These are phyloP conservation scores for Cladophialophora chaetospira DNA, from an alignment of 2,329 filamentous ascomycete species.

Conservation along the genomic window DNA sequence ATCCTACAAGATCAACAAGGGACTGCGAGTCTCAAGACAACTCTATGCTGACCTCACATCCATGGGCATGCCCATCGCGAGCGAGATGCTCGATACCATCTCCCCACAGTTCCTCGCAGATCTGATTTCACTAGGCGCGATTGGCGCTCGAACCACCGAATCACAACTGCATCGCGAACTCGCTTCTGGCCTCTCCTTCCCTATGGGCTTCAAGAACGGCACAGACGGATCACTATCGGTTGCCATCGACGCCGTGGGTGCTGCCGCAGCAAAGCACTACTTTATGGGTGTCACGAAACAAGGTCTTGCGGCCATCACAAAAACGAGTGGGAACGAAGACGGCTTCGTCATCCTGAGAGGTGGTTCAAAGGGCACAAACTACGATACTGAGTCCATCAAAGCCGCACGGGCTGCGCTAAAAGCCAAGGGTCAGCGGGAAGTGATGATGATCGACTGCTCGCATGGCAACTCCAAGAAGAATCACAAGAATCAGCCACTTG, in stretches of 20 bases:
- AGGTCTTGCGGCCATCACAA: slow-evolving; percentile 90
- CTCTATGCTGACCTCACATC: slow-evolving; percentile 90
- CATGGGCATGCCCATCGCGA: slow-evolving; percentile 93
- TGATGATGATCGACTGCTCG: slow-evolving; percentile 97
- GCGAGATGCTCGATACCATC: slow-evolving; percentile 97
- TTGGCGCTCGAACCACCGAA: slow-evolving; percentile 96
- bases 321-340: slow-evolving; percentile 92
- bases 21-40: slow-evolving; percentile 79
- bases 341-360: slow-evolving; percentile 96
- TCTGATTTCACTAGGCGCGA: slow-evolving; percentile 83
- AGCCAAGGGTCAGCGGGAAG: slow-evolving; percentile 71
- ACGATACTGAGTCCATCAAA: slow-evolving; percentile 78
- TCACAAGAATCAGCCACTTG: slow-evolving; percentile 96
- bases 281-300: slow-evolving; percentile 98
- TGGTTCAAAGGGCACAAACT: slow-evolving; percentile 92
- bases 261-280: slow-evolving; percentile 88
- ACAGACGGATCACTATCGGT: slow-evolving; percentile 89
- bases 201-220: slow-evolving; percentile 99
- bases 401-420: slow-evolving; percentile 77
- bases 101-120: slow-evolving; percentile 96
- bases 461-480: slow-evolving; percentile 96
- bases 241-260: slow-evolving; percentile 92
- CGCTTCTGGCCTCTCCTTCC: slow-evolving; percentile 91
- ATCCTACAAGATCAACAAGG: slow-evolving; percentile 99
- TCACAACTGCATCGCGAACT: slow-evolving; percentile 93